Base-by-base conservation (phyloP, 1,284 basidiomycete genomes). In the Trichosporon sp. region DNA sequence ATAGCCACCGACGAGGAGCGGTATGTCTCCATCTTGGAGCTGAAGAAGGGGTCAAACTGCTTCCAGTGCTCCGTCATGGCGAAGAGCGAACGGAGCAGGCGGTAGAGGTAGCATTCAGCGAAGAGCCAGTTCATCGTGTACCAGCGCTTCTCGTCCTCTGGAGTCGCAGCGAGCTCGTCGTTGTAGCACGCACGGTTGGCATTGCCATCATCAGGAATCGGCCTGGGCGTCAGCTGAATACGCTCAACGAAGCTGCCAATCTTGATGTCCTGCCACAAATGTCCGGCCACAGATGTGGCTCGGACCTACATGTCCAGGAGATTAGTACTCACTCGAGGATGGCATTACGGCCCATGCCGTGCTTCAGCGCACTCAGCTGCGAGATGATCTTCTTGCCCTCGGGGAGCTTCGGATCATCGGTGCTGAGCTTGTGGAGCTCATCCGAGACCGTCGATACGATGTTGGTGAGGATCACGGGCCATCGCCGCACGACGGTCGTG, bases 111-210 rank as follows among this genome's bases (percentile, higher is more conserved):
- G 73, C 83, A 96, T 87, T 98, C 95, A 65, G 93, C 91, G 76
- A 86, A 97, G 13, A 99, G 84, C 93, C 95, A 98, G 4, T 93
- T 90, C 8, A 91, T 87, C 1, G 86, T 89, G 76, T 94, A 93
- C 95, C 95, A 99, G 0, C 88, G 90, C 70, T 88, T 84, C 66
- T 86, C 84, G 1, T 83, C 81, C 1, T 83, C 77, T 11, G 81
- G 73, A 2, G 90, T 82, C 1, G 78, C 75, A 2, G 80, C 79
- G 11, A 97, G 82, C 68, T 91, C 88, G 0, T 81, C 74, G 70
- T 97, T 96, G 81, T 93, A 96, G 23, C 84, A 80, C 0, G 85
- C 83, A 2, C 86, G 81, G 63, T 87, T 85, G 16, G 86, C 79
- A 54, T 89, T 90, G 1, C 88, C 88, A 70, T 95, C 93, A 3